Evolutionary conservation across 2,329 filamentous ascomycete genomes (phyloP), one percentile per base, ranked within the genome.

Genomic region (Calonectria hongkongensis): DNA sequence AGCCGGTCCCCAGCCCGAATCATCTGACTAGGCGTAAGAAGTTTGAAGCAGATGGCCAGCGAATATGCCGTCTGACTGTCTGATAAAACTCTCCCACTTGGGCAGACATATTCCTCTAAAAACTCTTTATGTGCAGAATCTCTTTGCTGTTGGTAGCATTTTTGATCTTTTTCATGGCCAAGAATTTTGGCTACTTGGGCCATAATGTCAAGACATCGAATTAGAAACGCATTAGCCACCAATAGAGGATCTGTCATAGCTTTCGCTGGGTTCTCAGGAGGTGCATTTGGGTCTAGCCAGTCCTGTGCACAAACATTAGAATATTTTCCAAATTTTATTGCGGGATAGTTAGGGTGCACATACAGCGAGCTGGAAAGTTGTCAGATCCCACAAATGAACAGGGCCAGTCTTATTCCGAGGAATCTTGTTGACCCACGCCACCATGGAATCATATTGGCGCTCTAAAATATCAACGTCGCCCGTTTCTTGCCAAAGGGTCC

Each of bases 271-370:
- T 83, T 75, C 0, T 86, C 81, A 0, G 84, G 81, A 0, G 87
- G 87, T 0, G 87, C 83, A 4, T 82, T 82, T 0, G 88, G 88
- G 66, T 88, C 87, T 1, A 89, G 82, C 87, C 87, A 89, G 73
- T 89, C 88, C 36, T 86, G 82, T 33, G 73, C 85, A 80, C 15
- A 25, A 3, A 10, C n/a, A 13, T 66, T 39, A 71, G 62, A 50
- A 27, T 0, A 18, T 4, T n/a, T 0, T 2, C 8, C 2, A 21
- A 15, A 0, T 1, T 4, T 51, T 21, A 28, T 33, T 33, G 30
- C 9, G 30, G 30, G 30, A 33, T 33, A 33, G 30, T 5, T 5
- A 12, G 13, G 2, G 16, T 2, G 8, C 30, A 76, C 75, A 76
- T 47, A 79, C 78, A 6, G 60, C 75, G 6, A 80, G 72, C n/a